Evolutionary conservation across 495 filamentous ascomycete genomes (phyloP).

Genomic region (Lasiosphaeria hispida): DNA sequence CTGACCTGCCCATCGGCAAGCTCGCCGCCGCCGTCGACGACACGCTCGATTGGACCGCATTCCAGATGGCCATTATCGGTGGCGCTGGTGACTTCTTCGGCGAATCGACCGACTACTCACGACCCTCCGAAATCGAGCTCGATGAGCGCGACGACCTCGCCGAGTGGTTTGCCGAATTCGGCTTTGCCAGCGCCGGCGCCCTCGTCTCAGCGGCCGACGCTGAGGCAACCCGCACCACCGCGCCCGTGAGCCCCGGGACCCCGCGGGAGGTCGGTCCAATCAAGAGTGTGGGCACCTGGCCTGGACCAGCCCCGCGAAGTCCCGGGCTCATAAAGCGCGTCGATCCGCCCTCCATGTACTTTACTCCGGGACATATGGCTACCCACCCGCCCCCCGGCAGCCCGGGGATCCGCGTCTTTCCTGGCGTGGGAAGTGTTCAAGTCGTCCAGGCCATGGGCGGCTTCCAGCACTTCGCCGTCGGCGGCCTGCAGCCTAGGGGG

Average conservation of each 20-base stretch:
- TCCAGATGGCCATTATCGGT: constrained; percentile 49
- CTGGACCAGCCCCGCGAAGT: too few species aligned
- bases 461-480: too few species aligned
- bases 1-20: constrained; percentile 34
- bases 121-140: constrained; percentile 21
- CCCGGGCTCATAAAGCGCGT: too few species aligned
- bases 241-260: not conserved
- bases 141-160: constrained; percentile 35
- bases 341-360: too few species aligned
- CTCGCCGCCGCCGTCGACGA: constrained; percentile 42
- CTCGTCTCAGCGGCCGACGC: not conserved
- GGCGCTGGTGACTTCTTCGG: constrained; percentile 38
- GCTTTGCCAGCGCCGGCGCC: constrained; percentile 22
- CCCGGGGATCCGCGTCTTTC: too few species aligned
- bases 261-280: too few species aligned
- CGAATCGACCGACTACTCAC: constrained; percentile 33
- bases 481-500: too few species aligned
- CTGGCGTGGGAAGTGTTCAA: too few species aligned
- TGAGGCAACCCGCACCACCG: not conserved
- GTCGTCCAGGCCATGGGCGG: too few species aligned
- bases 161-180: constrained; percentile 40
- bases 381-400: too few species aligned
- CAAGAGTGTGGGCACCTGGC: too few species aligned
- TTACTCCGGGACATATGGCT: too few species aligned
- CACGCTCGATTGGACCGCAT: constrained; percentile 51